Evolutionary conservation across 495 filamentous ascomycete species (phyloP).

Genomic region (Talaromyces trachyspermus): DNA sequence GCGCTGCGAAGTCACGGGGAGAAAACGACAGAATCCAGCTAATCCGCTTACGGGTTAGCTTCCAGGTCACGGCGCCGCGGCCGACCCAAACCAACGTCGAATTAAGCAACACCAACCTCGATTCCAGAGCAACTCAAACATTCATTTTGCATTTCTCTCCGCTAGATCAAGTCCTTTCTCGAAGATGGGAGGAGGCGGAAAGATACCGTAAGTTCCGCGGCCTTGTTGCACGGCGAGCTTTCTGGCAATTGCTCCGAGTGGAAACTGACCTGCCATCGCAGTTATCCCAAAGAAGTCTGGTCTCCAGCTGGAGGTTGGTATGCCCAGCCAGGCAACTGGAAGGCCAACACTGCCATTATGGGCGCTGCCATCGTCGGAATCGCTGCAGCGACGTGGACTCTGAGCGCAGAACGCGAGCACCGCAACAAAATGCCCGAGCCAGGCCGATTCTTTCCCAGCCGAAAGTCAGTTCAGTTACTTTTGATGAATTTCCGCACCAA

Average conservation of each 20-base stretch:
- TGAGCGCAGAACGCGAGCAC: conserved; percentile 77
- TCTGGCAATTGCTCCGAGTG: neutral
- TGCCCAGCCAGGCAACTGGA: conserved; percentile 89
- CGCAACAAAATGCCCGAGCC: conserved; percentile 81
- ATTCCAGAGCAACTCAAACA: conserved; percentile 6
- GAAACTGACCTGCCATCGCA: conserved; percentile 32
- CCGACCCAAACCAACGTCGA: neutral
- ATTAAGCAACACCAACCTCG: conserved; percentile 6
- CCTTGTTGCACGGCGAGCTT: neutral
- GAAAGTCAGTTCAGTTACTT: conserved; percentile 62
- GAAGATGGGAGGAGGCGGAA: conserved; percentile 59
- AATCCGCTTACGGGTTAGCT: conserved; percentile 18
- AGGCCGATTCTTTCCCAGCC: conserved; percentile 85
- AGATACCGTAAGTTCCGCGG: conserved; percentile 70
- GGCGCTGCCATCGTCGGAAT: conserved; percentile 65
- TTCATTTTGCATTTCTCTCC: conserved; percentile 14
- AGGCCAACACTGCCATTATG: conserved; percentile 82
- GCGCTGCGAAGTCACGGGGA: conserved; percentile 37
- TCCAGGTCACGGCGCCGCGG: conserved; percentile 22
- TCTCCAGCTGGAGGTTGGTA: conserved; percentile 98
- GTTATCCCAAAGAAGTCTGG: conserved; percentile 99
- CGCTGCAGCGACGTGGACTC: conserved; percentile 62
- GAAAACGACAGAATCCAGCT: conserved; percentile 20
- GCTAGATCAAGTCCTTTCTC: conserved; percentile 18
- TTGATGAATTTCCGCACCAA: neutral